A percentile compares a stretch with the other conserved stretches of the same genome.
phyloP scores from a whole-genome alignment of 805 yeast species.

The Ogataea philodendri region DNA sequence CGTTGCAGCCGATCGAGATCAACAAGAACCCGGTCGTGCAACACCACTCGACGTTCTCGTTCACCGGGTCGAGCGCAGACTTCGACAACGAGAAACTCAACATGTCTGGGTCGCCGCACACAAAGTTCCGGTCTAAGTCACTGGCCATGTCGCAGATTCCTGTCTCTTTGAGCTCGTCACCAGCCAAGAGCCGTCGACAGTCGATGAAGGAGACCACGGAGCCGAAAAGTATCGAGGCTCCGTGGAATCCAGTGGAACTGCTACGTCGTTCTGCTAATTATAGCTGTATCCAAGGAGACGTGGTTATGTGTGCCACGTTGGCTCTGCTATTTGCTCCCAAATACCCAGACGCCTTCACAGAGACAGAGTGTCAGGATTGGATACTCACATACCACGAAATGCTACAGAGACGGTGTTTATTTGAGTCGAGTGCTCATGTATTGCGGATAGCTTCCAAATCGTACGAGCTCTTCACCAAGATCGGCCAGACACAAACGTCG shows the following conservation, averaged over 20 bases:
- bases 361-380: conserved; percentile 51
- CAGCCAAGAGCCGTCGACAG: conserved; percentile 18
- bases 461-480: conserved; percentile 34
- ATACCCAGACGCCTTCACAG: conserved; percentile 33
- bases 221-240: conserved; percentile 28
- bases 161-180: conserved; percentile 15
- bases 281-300: conserved; percentile 61
- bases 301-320: conserved; percentile 57
- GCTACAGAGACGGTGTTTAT: conserved; percentile 48
- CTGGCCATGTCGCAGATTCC: conserved; percentile 13
- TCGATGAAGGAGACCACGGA: conserved; percentile 20
- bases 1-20: conserved; percentile 23
- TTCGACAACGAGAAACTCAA: conserved; percentile 35
- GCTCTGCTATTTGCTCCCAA: conserved; percentile 49
- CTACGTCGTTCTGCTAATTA: conserved; percentile 52
- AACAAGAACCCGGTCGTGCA: conserved; percentile 10
- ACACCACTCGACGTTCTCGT: conserved; percentile 28
- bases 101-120: conserved; percentile 22
- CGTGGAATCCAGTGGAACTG: conserved; percentile 58
- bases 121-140: conserved; percentile 14
- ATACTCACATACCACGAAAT: conserved; percentile 52
- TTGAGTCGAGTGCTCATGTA: conserved; percentile 57
- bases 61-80: conserved; percentile 34
- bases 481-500: conserved; percentile 39
- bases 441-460: conserved; percentile 38